Evolutionary conservation across 2,329 filamentous ascomycete species (phyloP), one percentile per base, ranked within the genome.

Genomic region (Stachybotrys echinatus): DNA sequence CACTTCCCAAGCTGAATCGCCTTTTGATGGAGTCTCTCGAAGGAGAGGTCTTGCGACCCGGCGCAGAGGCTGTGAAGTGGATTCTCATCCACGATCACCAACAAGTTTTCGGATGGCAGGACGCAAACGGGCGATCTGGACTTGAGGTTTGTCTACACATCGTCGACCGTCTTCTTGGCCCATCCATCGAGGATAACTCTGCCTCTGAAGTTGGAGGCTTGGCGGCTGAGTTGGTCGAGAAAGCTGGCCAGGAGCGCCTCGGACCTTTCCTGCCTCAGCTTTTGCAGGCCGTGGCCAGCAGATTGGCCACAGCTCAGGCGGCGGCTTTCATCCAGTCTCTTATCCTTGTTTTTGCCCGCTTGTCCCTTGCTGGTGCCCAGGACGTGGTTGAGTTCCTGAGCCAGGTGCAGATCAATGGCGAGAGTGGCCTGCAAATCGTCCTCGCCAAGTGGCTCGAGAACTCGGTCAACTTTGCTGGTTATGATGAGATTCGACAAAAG

Each of bases 401-500:
- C 53, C 85, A 90, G 61, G 86, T 96, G 54, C 81, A 90, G 58
- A 88, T 97, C 56, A 82, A 83, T 45, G 85, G 85, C 18, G 78
- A 88, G 63, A 95, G 80, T 61, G 94, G 92, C n/a, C 74, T 99
- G 7, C 83, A 92, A 55, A 85, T 96, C 21, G 94, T 99, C 4
- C 74, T 97, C 57, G 80, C 85, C 69, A 96, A 97, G 71, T 99
- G 94, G 94, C 76, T 99, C 1, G 94, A 97, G 72, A 96, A 97
- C 69, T 96, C 91, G 4, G 82, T 95, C 68, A 95, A 88, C 68
- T 99, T 99, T 70, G 91, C 91, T n/a, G 94, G 94, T 12, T 99
- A 96, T 60, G 92, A 97, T 61, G 92, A 96, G 68, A 97, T 97
- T 59, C 83, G 92, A 58, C 90, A 96, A 68, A 99, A 97, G 88